Evolutionary conservation across 768 basidiomycete species (phyloP).

Genomic region (Strobilomyces echinocephalus): DNA sequence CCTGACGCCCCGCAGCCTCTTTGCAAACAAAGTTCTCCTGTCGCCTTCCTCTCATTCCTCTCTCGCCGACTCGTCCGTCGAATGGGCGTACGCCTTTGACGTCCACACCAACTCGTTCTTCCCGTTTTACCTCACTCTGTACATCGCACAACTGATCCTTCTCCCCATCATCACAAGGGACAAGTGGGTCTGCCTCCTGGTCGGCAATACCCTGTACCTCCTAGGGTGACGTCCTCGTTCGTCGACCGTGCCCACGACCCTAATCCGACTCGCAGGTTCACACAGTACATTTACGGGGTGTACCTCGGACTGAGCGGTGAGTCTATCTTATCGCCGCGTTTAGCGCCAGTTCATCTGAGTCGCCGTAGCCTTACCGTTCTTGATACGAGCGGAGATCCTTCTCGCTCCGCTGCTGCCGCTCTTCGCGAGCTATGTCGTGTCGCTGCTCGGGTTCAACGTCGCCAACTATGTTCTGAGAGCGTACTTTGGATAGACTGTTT

Average conservation of each 20-base stretch:
- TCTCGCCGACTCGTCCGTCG: conserved; percentile 65
- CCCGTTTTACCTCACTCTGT: conserved; percentile 85
- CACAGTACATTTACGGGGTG: conserved; percentile 88
- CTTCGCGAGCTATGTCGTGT: conserved; percentile 80
- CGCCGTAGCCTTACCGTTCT: conserved; percentile 79
- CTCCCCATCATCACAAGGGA: conserved; percentile 76
- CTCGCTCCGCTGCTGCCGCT: conserved; percentile 87
- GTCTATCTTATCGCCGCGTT: conserved; percentile 16
- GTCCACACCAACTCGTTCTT: conserved; percentile 97
- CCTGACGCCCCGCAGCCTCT: conserved; percentile 43
- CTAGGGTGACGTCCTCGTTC: conserved; percentile 56
- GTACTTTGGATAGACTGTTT: conserved; percentile 57
- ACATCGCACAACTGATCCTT: conserved; percentile 83
- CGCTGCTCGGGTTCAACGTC: conserved; percentile 87
- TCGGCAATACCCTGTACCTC: conserved; percentile 77
- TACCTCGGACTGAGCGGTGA: conserved; percentile 82
- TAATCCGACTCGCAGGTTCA: conserved; percentile 47
- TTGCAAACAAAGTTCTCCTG: conserved; percentile 65
- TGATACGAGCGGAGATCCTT: conserved; percentile 83
- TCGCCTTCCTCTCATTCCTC: conserved; percentile 71
- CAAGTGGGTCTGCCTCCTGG: conserved; percentile 91
- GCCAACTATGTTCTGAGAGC: conserved; percentile 72
- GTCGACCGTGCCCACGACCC: neutral
- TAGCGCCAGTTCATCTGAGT: neutral
- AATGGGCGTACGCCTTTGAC: conserved; percentile 96